Conservation (phyloP, 371 early-diverging fungal species). For the Nematocida sp. region DNA sequence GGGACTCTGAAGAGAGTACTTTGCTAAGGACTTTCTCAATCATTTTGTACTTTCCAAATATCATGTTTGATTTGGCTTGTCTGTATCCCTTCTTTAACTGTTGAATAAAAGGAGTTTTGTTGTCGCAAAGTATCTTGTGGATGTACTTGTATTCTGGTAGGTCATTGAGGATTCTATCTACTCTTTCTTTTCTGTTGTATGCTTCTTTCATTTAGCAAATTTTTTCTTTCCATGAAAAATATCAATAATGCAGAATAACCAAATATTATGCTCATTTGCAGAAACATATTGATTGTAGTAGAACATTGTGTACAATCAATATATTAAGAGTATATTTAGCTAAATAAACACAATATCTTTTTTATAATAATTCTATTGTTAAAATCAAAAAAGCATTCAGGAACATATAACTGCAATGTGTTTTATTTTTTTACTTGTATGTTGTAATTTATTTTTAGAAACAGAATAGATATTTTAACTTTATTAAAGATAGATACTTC, state of each 20-base stretch:
- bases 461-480: too few species aligned
- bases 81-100: conserved; percentile 8
- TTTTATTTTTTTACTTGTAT: too few species aligned
- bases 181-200: conserved; percentile 21
- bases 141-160: conserved; percentile 17
- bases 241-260: too few species aligned
- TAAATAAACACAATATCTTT: too few species aligned
- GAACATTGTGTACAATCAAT: too few species aligned
- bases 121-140: conserved; percentile 46
- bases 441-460: too few species aligned
- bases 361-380: too few species aligned
- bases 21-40: conserved; percentile 38
- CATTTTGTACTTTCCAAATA: conserved; percentile 55
- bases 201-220: background rate
- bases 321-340: too few species aligned
- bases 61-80: conserved; percentile 34
- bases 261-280: background rate
- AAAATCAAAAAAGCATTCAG: too few species aligned
- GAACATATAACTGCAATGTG: too few species aligned
- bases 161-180: conserved; percentile 22
- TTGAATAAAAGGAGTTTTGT: conserved; percentile 49
- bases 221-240: too few species aligned
- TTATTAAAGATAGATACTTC: too few species aligned
- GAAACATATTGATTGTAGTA: background rate
- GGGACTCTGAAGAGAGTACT: background rate